Evolutionary conservation across 805 yeast species (phyloP).

Genomic region (Candida multigemmis): DNA sequence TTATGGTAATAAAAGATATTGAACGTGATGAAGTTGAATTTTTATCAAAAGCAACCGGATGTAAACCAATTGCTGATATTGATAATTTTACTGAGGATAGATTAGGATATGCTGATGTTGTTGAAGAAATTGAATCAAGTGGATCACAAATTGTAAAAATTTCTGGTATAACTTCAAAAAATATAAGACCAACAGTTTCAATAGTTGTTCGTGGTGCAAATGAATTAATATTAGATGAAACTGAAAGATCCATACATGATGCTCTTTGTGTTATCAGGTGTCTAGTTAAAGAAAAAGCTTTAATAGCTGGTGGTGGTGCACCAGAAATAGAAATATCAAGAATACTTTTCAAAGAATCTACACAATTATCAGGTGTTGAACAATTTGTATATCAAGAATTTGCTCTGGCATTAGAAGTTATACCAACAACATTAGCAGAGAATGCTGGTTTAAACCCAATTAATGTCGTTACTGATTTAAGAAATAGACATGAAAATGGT

Average conservation of each 20-base stretch:
- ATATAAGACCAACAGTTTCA: slow-evolving; percentile 64
- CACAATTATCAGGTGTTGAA: slow-evolving; percentile 72
- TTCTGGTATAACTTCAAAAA: slow-evolving; percentile 60
- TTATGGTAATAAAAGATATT: slow-evolving; percentile 89
- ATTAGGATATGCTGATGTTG: slow-evolving; percentile 82
- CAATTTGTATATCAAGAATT: slow-evolving; percentile 88
- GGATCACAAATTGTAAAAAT: slow-evolving; percentile 87
- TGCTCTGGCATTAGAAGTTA: slow-evolving; percentile 85
- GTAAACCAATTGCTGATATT: slow-evolving; percentile 93
- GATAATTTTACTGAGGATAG: slow-evolving; percentile 91
- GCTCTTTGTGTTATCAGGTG: slow-evolving; percentile 92
- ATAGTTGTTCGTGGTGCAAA: slow-evolving; percentile 95
- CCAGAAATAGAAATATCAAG: slow-evolving; percentile 90
- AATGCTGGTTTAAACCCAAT: slow-evolving; percentile 91
- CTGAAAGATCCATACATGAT: slow-evolving; percentile 95
- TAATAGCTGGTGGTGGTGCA: slow-evolving; percentile 99
- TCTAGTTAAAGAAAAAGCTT: slow-evolving; percentile 76
- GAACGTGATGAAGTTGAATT: slow-evolving; percentile 96
- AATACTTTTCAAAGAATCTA: slow-evolving; percentile 60
- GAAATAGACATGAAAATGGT: slow-evolving; percentile 86
- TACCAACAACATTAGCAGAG: slow-evolving; percentile 91
- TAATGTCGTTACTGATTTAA: slow-evolving; percentile 83
- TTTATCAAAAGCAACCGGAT: slow-evolving; percentile 73
- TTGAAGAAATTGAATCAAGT: slow-evolving; percentile 84
- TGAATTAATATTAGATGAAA: slow-evolving; percentile 80